phyloP scores from a whole-genome alignment of 805 yeast species.

The Wilhelminamyces savonicus region DNA sequence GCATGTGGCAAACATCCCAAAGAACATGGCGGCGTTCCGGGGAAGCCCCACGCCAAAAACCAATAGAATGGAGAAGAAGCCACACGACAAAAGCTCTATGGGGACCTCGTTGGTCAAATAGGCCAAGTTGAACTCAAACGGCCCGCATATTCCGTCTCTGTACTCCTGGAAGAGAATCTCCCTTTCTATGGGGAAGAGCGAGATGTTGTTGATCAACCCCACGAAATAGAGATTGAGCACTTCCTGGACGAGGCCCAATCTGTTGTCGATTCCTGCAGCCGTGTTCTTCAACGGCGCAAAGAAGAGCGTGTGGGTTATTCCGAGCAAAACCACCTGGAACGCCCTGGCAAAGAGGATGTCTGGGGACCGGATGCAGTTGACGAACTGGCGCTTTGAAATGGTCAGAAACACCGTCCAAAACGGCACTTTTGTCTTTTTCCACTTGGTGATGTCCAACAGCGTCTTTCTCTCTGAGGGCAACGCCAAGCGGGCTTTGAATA shows the following conservation, averaged over 20 bases:
- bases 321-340: slow-evolving; percentile 58
- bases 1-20: slow-evolving; percentile 51
- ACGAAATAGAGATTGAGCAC: slow-evolving; percentile 66
- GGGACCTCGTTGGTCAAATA: slow-evolving; percentile 64
- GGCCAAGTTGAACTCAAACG: slow-evolving; percentile 53
- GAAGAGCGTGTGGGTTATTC: slow-evolving; percentile 59
- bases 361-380: slow-evolving; percentile 29
- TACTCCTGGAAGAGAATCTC: slow-evolving; percentile 74
- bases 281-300: slow-evolving; percentile 40
- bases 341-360: slow-evolving; percentile 62
- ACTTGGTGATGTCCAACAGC: too few relatives aligned
- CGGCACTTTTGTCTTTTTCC: slow-evolving; percentile 23
- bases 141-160: slow-evolving; percentile 64
- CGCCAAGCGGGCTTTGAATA: slow-evolving; percentile 19
- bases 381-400: slow-evolving; percentile 24
- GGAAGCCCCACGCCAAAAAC: slow-evolving; percentile 73
- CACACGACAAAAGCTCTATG: slow-evolving; percentile 53
- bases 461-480: too few relatives aligned
- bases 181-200: slow-evolving; percentile 69
- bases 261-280: slow-evolving; percentile 50
- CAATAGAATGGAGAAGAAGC: slow-evolving; percentile 54
- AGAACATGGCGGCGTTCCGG: slow-evolving; percentile 58
- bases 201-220: slow-evolving; percentile 74
- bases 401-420: slow-evolving; percentile 21
- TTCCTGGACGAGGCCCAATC: slow-evolving; percentile 75